Base-by-base conservation (phyloP, 169 alveolate species). In the Plasmodium gonderi region DNA sequence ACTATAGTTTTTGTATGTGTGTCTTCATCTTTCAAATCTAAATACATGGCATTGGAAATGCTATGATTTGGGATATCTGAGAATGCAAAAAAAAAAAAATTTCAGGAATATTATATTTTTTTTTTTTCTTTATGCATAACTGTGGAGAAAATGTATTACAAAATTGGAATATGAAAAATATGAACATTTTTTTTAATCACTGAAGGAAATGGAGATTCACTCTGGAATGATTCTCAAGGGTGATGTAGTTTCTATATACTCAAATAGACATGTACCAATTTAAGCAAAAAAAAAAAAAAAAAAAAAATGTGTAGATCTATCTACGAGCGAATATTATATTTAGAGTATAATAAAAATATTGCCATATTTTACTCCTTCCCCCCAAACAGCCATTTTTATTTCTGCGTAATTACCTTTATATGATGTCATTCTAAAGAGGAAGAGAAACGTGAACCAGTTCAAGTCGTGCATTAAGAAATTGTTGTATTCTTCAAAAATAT, bases 381-480 rank as follows among this genome's bases (percentile, higher is more conserved):
- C 17, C n/a, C 38, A 23, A 7, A 23, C 26, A 26, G 36, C 14
- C 0, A 1, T 42, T 31, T 64, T 64, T 80, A 4, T 45, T 40
- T 54, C 64, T 40, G 8, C 3, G 1, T 26, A 83, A 9, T 31
- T 83, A 83, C 92, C 83, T 33, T 44, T 44, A 33, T 83, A 83
- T 29, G 92, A 20, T 14, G 83, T 69, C 75, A 83, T 69, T 40
- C 92, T 68, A 49, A 83, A 83, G 8, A 83, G 40, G 42, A 83
- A 69, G 17, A 83, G 76, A 26, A 83, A 83, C 1, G 92, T 83
- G 23, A 69, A 83, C 92, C 92, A 83, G 42, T 83, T 69, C 44
- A 69, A 33, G 38, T 83, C 92, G 77, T 83, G 92, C 92, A 83
- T 83, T 45, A 83, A 60, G 67, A 68, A 83, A 36, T 42, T 83